Percentiles rank a stretch among this genome's conserved stretches.
Conservation (phyloP, 208 protist species). For the Leishmania martiniquensis region DNA sequence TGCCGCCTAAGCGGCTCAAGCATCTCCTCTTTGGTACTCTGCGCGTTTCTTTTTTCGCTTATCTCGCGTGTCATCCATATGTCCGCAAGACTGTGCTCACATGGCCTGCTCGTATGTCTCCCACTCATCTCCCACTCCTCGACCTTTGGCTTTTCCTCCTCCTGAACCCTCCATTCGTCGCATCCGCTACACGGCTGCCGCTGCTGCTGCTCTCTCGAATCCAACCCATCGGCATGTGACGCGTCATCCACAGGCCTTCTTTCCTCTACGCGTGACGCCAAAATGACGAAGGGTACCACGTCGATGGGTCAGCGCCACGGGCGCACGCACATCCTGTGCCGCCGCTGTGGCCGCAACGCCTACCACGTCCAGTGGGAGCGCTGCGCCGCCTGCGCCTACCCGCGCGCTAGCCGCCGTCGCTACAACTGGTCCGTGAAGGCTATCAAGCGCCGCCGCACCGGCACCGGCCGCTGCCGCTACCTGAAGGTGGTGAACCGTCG, state of each 20-base stretch:
- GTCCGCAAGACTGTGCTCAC: no score
- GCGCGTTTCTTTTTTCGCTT: no score
- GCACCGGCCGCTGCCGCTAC: slow-evolving; percentile 98
- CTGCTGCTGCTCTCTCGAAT: neutral
- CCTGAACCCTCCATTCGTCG: neutral
- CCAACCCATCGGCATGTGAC: neutral
- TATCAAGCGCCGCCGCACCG: slow-evolving; percentile 97
- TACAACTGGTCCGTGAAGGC: slow-evolving; percentile 98
- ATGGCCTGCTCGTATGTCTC: neutral
- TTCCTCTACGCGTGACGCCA: slow-evolving; percentile 8
- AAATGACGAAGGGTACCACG: slow-evolving; percentile 93
- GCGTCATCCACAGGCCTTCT: neutral
- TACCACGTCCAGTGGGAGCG: slow-evolving; percentile 98
- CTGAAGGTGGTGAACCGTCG: slow-evolving; percentile 96
- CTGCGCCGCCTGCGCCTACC: slow-evolving; percentile 99
- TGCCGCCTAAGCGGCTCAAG: no score
- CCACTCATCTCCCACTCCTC: no score
- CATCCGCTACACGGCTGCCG: neutral
- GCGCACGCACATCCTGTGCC: slow-evolving; percentile 98
- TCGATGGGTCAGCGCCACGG: slow-evolving; percentile 91
- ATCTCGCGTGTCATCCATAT: no score
- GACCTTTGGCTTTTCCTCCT: neutral
- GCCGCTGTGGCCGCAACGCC: slow-evolving; percentile 96
- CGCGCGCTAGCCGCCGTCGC: slow-evolving; percentile 95
- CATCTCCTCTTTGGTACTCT: neutral